A percentile compares a stretch with the other conserved stretches of the same genome.
phyloP scores from a whole-genome alignment of 768 basidiomycete genomes.

The Ephemerocybe angulata region DNA sequence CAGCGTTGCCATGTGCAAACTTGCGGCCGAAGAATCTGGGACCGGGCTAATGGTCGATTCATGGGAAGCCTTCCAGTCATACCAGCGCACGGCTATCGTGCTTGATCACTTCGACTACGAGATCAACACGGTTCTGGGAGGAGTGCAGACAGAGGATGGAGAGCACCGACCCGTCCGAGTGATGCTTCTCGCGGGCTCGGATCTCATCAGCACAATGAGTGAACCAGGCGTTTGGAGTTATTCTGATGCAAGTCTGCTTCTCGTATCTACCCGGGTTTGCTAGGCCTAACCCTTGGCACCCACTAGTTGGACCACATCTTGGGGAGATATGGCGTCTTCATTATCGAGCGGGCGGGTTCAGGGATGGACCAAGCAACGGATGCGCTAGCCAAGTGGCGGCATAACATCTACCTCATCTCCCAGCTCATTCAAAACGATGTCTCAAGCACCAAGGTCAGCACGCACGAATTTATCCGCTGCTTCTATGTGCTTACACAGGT shows the following conservation, averaged over 20 bases:
- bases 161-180: slow-evolving; percentile 74
- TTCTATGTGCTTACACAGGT: neutral
- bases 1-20: slow-evolving; percentile 83
- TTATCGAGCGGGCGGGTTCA: slow-evolving; percentile 92
- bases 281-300: slow-evolving; percentile 7
- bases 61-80: slow-evolving; percentile 95
- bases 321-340: slow-evolving; percentile 90
- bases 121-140: slow-evolving; percentile 83
- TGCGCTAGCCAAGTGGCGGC: slow-evolving; percentile 67
- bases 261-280: slow-evolving; percentile 10
- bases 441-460: slow-evolving; percentile 81
- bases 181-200: slow-evolving; percentile 96
- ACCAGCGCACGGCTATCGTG: slow-evolving; percentile 95
- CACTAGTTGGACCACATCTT: slow-evolving; percentile 90
- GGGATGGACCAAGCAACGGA: slow-evolving; percentile 84
- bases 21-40: slow-evolving; percentile 87
- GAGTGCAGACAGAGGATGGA: slow-evolving; percentile 69
- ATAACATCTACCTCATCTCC: slow-evolving; percentile 87
- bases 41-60: slow-evolving; percentile 97
- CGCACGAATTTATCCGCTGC: neutral
- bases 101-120: slow-evolving; percentile 96
- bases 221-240: slow-evolving; percentile 98
- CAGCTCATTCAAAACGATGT: slow-evolving; percentile 98
- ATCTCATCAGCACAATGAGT: slow-evolving; percentile 96
- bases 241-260: slow-evolving; percentile 67